These are phyloP conservation scores for Tubosaeta sp. DNA, from an alignment of 768 basidiomycete species.

Conservation along the genomic window DNA sequence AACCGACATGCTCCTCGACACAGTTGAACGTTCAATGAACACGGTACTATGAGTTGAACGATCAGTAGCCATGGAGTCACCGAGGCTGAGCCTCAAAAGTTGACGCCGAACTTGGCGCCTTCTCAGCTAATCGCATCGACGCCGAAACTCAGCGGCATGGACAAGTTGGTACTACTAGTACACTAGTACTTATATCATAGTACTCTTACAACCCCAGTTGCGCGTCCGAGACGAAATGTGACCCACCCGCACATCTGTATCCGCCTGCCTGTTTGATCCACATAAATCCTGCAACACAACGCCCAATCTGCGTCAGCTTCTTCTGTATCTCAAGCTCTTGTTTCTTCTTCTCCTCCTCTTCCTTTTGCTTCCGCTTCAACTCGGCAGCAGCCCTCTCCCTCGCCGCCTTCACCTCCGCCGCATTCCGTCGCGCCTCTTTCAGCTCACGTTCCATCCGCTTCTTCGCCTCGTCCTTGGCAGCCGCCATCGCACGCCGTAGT, in stretches of 20 bases:
- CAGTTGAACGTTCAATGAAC: too few species aligned
- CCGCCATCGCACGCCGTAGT: constrained; percentile 15
- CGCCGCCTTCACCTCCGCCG: constrained; percentile 22
- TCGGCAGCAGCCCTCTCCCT: constrained; percentile 24
- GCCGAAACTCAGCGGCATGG: too few species aligned
- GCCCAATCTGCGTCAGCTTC: constrained; percentile 44
- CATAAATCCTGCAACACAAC: constrained; percentile 41
- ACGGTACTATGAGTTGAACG: too few species aligned
- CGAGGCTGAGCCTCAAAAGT: too few species aligned
- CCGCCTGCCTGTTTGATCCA: constrained; percentile 42
- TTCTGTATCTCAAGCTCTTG: constrained; percentile 35
- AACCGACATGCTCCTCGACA: too few species aligned
- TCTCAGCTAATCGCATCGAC: too few species aligned
- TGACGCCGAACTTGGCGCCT: too few species aligned
- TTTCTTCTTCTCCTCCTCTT: constrained; percentile 35
- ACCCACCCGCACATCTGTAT: constrained; percentile 46
- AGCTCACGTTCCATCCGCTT: constrained; percentile 23
- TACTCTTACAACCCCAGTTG: constrained; percentile 4
- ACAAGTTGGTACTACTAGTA: too few species aligned
- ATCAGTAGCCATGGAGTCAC: too few species aligned
- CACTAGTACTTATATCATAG: too few species aligned
- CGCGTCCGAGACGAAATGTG: constrained; percentile 35
- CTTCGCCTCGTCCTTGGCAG: constrained; percentile 17
- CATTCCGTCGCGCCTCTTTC: constrained; percentile 28
- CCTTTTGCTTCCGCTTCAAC: constrained; percentile 30